Evolutionary conservation across 306 rosid genomes (phyloP).

Genomic region (Fragaria vesca): DNA sequence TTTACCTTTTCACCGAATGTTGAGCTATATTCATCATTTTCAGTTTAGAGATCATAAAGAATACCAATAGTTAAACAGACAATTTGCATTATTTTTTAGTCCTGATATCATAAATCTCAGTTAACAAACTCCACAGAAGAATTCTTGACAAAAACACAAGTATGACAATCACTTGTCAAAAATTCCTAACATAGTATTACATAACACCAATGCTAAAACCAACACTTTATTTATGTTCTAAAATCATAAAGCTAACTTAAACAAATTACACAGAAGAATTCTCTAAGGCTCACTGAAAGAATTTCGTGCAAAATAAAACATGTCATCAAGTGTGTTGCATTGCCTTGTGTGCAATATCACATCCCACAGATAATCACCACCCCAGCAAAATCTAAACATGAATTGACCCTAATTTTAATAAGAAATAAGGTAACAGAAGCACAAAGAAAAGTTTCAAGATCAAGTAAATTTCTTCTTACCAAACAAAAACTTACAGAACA

Average conservation of each 20-base stretch:
- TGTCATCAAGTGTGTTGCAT: not conserved
- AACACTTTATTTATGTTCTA: not conserved
- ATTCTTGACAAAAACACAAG: not conserved
- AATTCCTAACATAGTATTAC: not conserved
- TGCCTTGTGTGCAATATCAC: constrained; percentile 3
- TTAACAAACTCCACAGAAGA: not conserved
- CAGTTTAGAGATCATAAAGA: not conserved
- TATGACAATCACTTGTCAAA: not conserved
- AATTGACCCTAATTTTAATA: not conserved
- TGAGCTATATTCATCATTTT: not conserved
- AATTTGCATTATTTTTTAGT: not conserved
- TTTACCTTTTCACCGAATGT: not conserved
- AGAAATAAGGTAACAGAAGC: not conserved
- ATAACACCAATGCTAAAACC: not conserved
- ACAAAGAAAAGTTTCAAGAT: not conserved
- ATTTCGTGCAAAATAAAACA: not conserved
- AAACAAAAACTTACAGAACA: not conserved
- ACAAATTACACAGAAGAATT: not conserved
- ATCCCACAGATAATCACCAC: not conserved
- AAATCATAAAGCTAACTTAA: not conserved
- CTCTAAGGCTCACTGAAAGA: not conserved
- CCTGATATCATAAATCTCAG: not conserved
- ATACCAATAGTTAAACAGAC: not conserved
- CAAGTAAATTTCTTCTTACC: not conserved
- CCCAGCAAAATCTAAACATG: not conserved